phyloP scores from a whole-genome alignment of 2,329 filamentous ascomycete genomes.

The Alternaria gaisen region DNA sequence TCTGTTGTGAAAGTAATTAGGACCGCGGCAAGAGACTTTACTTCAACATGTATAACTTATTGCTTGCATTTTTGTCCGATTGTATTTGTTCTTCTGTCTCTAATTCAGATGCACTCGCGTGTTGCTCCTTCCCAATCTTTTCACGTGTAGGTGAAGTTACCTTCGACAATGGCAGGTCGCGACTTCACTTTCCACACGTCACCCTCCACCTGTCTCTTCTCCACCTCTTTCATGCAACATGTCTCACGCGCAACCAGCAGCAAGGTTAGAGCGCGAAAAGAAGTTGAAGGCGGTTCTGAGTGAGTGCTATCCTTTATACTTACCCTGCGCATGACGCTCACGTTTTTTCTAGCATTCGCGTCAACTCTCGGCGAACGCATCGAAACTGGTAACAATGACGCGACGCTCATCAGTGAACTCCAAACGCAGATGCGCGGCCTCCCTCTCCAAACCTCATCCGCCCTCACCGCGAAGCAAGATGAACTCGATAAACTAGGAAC shows the following conservation, averaged over 20 bases:
- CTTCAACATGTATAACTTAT: not conserved
- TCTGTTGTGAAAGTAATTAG: not conserved
- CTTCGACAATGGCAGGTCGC: slow-evolving; percentile 6
- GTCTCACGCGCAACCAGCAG: slow-evolving; percentile 31
- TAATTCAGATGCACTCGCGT: not conserved
- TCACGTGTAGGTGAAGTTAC: not conserved
- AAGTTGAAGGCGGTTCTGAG: slow-evolving; percentile 45
- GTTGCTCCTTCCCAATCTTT: slow-evolving; percentile 7
- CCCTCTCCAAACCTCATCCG: slow-evolving; percentile 35
- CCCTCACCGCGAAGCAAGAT: slow-evolving; percentile 48
- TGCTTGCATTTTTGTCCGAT: not conserved
- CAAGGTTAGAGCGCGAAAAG: slow-evolving; percentile 47
- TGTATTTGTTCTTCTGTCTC: not conserved
- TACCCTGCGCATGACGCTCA: slow-evolving; percentile 15
- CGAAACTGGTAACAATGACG: slow-evolving; percentile 21
- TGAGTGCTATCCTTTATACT: slow-evolving; percentile 22
- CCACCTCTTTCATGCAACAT: slow-evolving; percentile 21
- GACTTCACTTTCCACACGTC: not conserved
- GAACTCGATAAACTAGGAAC: slow-evolving; percentile 66
- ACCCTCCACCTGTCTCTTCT: no score
- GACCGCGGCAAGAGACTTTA: not conserved
- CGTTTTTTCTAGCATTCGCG: slow-evolving; percentile 43
- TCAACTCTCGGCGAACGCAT: slow-evolving; percentile 37
- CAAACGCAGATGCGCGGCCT: slow-evolving; percentile 55
- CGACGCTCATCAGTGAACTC: slow-evolving; percentile 46